Evolutionary conservation across 371 early-diverging fungal genomes (phyloP).

Genomic region (Actinomucor elegans): DNA sequence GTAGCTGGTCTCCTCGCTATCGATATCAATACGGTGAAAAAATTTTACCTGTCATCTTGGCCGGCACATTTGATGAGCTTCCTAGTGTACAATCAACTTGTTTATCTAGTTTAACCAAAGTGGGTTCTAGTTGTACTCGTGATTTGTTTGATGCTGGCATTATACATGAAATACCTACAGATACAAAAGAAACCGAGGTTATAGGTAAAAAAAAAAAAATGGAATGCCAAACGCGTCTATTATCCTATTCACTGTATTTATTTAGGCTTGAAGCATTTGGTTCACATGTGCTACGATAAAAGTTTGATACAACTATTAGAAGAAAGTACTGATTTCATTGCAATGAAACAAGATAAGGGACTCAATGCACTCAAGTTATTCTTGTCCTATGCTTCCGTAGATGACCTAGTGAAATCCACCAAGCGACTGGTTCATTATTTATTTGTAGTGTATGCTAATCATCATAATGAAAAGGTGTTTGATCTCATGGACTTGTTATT

Average conservation of each 20-base stretch:
- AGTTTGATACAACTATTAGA: constrained; percentile 16
- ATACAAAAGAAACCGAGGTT: background rate
- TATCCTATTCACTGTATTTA: background rate
- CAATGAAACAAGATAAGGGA: constrained; percentile 11
- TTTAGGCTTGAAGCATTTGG: constrained; percentile 27
- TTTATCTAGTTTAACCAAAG: constrained; percentile 4
- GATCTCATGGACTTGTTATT: background rate
- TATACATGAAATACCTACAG: constrained; percentile 3
- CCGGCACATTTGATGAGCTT: constrained; percentile 27
- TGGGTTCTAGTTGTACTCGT: constrained; percentile 17
- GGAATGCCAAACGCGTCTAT: background rate
- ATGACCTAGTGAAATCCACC: constrained; percentile 18
- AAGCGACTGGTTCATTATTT: constrained; percentile 10
- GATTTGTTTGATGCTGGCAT: constrained; percentile 33
- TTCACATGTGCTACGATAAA: constrained; percentile 31
- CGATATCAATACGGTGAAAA: constrained; percentile 31
- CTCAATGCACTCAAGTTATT: constrained; percentile 17
- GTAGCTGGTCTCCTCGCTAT: constrained; percentile 26
- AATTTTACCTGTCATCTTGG: constrained; percentile 27
- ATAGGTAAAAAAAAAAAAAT: constrained; percentile 5
- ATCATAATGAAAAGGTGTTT: background rate
- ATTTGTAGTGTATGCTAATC: constrained; percentile 7
- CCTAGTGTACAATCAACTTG: constrained; percentile 16
- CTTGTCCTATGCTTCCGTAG: constrained; percentile 7
- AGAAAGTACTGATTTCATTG: constrained; percentile 22